These are phyloP conservation scores for Diplosphaera chodatii DNA, from an alignment of 139 green algal species.

Conservation along the genomic window DNA sequence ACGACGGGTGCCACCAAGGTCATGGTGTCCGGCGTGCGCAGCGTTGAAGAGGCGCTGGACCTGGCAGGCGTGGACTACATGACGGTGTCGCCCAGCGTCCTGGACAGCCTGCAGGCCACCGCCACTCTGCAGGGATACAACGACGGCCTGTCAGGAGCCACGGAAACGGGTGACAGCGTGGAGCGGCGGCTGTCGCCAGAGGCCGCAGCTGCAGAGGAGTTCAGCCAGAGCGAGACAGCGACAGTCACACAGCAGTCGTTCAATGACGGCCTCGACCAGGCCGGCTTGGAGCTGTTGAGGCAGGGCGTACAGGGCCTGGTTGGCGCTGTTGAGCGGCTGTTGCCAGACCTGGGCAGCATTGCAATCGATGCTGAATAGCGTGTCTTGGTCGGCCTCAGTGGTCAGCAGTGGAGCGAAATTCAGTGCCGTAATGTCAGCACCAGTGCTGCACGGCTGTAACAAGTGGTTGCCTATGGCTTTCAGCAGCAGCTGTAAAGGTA, in stretches of 20 bases:
- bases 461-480: too few relatives aligned
- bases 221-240: slow-evolving; percentile 6
- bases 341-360: slow-evolving; percentile 40
- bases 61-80: slow-evolving; percentile 50
- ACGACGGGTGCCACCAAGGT: slow-evolving; percentile 56
- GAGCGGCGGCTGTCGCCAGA: slow-evolving; percentile 12
- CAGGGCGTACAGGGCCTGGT: slow-evolving; percentile 32
- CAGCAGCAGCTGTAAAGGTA: too few relatives aligned
- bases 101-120: slow-evolving; percentile 18
- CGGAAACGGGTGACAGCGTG: slow-evolving; percentile 2
- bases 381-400: too few relatives aligned
- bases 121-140: slow-evolving; percentile 24
- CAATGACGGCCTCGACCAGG: slow-evolving; percentile 13
- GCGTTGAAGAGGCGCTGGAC: slow-evolving; percentile 55
- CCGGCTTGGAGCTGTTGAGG: slow-evolving; percentile 34
- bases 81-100: slow-evolving; percentile 2
- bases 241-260: slow-evolving; percentile 14
- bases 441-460: too few relatives aligned
- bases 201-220: slow-evolving; percentile 10
- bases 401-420: too few relatives aligned
- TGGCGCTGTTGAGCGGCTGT: slow-evolving; percentile 36
- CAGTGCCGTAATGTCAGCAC: too few relatives aligned
- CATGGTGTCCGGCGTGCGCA: slow-evolving; percentile 74
- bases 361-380: slow-evolving; percentile 39
- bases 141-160: slow-evolving; percentile 20